These are phyloP conservation scores for Salix koriyanagi DNA, from an alignment of 345 rosid genomes.

Conservation along the genomic window DNA sequence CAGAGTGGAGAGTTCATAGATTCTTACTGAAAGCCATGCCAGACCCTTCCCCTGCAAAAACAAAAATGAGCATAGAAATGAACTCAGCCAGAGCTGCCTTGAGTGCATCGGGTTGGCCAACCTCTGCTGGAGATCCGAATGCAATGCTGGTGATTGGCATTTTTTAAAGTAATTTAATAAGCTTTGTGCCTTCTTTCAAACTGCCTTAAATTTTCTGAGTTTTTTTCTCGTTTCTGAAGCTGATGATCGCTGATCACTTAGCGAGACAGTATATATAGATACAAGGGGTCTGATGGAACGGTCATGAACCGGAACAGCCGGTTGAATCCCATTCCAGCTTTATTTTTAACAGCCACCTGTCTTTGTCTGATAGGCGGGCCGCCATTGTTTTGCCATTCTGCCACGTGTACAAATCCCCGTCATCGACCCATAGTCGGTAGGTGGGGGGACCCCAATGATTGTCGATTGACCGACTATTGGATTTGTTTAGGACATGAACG, in stretches of 20 bases:
- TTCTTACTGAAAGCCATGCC: constrained; percentile 34
- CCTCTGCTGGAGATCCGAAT: constrained; percentile 44
- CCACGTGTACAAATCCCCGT: constrained; percentile 29
- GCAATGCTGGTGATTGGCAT: constrained; percentile 51
- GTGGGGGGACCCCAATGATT: constrained; percentile 28
- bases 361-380: constrained; percentile 26
- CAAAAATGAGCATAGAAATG: constrained; percentile 23
- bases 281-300: background rate
- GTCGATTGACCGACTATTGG: constrained; percentile 42
- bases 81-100: constrained; percentile 33
- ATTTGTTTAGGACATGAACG: constrained; percentile 38
- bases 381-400: constrained; percentile 8
- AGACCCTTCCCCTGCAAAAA: constrained; percentile 33
- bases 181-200: background rate
- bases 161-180: background rate
- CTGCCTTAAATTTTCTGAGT: background rate
- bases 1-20: background rate
- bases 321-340: constrained; percentile 10
- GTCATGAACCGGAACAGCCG: constrained; percentile 9
- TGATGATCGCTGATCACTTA: background rate
- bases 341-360: constrained; percentile 28
- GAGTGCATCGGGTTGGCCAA: constrained; percentile 19
- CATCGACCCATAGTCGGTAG: constrained; percentile 22
- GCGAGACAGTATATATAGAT: constrained; percentile 27
- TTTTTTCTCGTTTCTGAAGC: background rate